Evolutionary conservation across 371 early-diverging fungal genomes (phyloP).

Genomic region (Rhizopus arrhizus): DNA sequence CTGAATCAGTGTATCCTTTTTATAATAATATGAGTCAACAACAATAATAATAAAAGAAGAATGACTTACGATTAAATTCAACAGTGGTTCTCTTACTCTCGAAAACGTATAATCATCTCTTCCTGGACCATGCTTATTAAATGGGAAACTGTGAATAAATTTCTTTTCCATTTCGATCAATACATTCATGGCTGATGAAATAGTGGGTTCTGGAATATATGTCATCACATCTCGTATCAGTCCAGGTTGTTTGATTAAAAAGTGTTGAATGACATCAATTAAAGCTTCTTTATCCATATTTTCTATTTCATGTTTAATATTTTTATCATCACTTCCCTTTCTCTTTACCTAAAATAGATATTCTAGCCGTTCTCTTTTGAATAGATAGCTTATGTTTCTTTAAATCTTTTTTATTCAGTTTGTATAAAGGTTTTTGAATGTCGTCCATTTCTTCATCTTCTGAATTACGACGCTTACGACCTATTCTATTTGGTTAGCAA

Average conservation of each 20-base stretch:
- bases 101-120: slow-evolving; percentile 88
- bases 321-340: not conserved
- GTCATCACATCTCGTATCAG: slow-evolving; percentile 72
- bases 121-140: slow-evolving; percentile 77
- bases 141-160: slow-evolving; percentile 81
- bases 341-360: slow-evolving; percentile 37
- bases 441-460: slow-evolving; percentile 57
- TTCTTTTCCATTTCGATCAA: slow-evolving; percentile 72
- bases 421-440: slow-evolving; percentile 10
- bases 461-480: slow-evolving; percentile 46
- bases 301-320: slow-evolving; percentile 38
- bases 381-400: slow-evolving; percentile 32
- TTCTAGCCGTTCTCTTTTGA: slow-evolving; percentile 33
- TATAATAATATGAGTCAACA: not conserved
- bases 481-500: slow-evolving; percentile 12
- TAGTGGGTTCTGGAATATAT: slow-evolving; percentile 86
- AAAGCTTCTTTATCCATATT: slow-evolving; percentile 76
- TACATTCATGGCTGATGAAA: slow-evolving; percentile 71
- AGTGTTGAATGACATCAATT: slow-evolving; percentile 66
- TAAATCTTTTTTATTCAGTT: slow-evolving; percentile 17
- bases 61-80: slow-evolving; percentile 66
- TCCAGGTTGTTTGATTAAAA: slow-evolving; percentile 74
- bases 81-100: slow-evolving; percentile 76
- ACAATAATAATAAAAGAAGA: not conserved
- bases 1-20: slow-evolving; percentile 74